A percentile compares a stretch with the other conserved stretches of the same genome.
phyloP scores from a whole-genome alignment of 1,284 basidiomycete species.

The Moesziomyces antarcticus region DNA sequence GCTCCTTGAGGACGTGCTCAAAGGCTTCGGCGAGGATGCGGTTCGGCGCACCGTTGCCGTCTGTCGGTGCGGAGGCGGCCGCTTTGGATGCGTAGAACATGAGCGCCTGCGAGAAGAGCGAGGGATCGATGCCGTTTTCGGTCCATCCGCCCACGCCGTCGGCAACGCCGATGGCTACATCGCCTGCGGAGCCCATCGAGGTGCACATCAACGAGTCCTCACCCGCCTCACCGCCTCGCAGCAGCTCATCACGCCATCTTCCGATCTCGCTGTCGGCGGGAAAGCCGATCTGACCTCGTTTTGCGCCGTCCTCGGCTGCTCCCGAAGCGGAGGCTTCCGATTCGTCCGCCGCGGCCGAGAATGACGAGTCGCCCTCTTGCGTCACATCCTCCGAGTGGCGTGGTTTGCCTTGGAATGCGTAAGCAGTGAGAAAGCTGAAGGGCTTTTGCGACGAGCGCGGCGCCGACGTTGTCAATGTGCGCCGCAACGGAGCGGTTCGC shows the following conservation, averaged over 20 bases:
- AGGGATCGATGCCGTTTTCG: conserved; percentile 83
- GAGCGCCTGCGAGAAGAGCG: conserved; percentile 76
- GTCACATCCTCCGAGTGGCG: conserved; percentile 58
- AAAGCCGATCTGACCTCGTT: conserved; percentile 72
- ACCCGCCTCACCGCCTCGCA: conserved; percentile 73
- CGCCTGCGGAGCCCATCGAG: conserved; percentile 75
- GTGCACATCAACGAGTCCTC: conserved; percentile 70
- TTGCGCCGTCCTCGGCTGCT: conserved; percentile 5
- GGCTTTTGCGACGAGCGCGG: conserved; percentile 58
- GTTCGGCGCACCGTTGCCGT: conserved; percentile 60
- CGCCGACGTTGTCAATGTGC: conserved; percentile 24
- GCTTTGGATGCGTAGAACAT: conserved; percentile 78
- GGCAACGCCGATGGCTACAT: conserved; percentile 79
- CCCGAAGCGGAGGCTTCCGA: conserved; percentile 16
- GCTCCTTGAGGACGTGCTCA: conserved; percentile 77
- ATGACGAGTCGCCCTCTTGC: conserved; percentile 26
- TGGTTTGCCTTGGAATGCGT: conserved; percentile 82
- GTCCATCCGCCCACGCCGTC: conserved; percentile 80
- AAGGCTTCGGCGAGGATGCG: conserved; percentile 79
- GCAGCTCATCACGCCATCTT: conserved; percentile 74
- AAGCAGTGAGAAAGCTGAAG: conserved; percentile 78
- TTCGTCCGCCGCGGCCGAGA: conserved; percentile 22
- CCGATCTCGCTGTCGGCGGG: conserved; percentile 76
- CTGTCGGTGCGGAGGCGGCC: conserved; percentile 16
- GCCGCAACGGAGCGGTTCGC: background rate